These are phyloP conservation scores for Albizia julibrissin DNA, from an alignment of 306 rosid genomes.

Conservation along the genomic window DNA sequence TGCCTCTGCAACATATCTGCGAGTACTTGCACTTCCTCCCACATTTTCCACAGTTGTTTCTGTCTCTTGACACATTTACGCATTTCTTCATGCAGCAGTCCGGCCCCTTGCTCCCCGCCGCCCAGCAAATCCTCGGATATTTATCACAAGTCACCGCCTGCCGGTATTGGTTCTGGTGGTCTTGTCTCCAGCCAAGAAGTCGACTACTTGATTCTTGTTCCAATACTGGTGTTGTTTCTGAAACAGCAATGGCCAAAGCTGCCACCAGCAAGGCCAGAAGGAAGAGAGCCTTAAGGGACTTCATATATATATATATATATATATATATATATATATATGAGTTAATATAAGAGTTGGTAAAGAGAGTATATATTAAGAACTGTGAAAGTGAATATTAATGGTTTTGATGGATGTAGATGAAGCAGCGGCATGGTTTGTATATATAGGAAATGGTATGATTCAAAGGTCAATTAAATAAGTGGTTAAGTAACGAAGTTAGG, in stretches of 20 bases:
- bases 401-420: slow-evolving; percentile 14
- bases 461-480: not conserved
- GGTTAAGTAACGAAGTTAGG: slow-evolving; percentile 42
- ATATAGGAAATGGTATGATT: slow-evolving; percentile 30
- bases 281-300: slow-evolving; percentile 27
- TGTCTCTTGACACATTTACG: slow-evolving; percentile 48
- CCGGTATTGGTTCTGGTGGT: not conserved
- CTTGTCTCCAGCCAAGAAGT: slow-evolving; percentile 13
- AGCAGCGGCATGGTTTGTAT: slow-evolving; percentile 8
- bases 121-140: slow-evolving; percentile 50
- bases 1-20: slow-evolving; percentile 60
- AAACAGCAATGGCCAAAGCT: slow-evolving; percentile 35
- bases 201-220: slow-evolving; percentile 26
- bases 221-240: slow-evolving; percentile 23
- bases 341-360: not conserved
- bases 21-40: slow-evolving; percentile 62
- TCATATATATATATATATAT: slow-evolving; percentile 34
- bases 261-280: slow-evolving; percentile 34
- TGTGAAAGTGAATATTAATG: not conserved
- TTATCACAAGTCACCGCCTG: slow-evolving; percentile 50
- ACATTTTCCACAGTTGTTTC: slow-evolving; percentile 62
- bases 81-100: slow-evolving; percentile 64
- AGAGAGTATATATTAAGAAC: not conserved
- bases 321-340: not conserved
- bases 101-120: slow-evolving; percentile 46